Evolutionary conservation across 1,284 basidiomycete species (phyloP), one percentile per base, ranked within the genome.

Genomic region (Wallemia mellicola): DNA sequence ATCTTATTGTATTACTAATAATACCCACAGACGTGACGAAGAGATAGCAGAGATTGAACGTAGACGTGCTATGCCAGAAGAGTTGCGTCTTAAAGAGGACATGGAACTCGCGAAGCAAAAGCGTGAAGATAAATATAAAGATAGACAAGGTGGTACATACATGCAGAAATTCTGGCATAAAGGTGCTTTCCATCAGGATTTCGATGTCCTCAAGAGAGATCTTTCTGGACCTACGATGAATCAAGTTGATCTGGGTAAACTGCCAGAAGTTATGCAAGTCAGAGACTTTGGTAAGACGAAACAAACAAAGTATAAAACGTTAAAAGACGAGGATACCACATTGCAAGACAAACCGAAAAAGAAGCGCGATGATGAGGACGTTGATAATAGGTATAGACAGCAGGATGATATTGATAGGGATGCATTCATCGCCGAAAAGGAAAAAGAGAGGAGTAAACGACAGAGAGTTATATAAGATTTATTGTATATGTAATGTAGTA

Each of bases 131-230:
- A 83, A 87, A 65, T 87, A 86, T 1, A 75, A 84, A 63, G 85
- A 89, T 69, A 84, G 81, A 65, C 38, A 48, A n/a, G 38, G 38
- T n/a, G 38, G 38, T 48, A 48, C 38, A 17, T 96, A 98, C 73
- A 71, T 96, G 66, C 89, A 98, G 69, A 96, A 94, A 72, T 98
- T 95, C 69, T 96, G 89, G 79, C 94, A 98, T 74, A 96, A 95
- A 72, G 94, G 94, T 66, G 91, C 89, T 61, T 98, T 98, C 75
- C 89, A 94, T 71, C 86, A 86, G 81, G 92, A 95, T 70, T 79
- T 81, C 64, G 88, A 95, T 59, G 79, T 98, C 63, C 78, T 95
- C 65, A 77, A 77, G 66, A 82, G 83, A 68, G 89, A 98, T 71
- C 95, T 76, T 67, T 88, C 86, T 0, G 84, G 86, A 67, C 81